Evolutionary conservation across 2,329 filamentous ascomycete genomes (phyloP).

Genomic region (Colletotrichum sp.): DNA sequence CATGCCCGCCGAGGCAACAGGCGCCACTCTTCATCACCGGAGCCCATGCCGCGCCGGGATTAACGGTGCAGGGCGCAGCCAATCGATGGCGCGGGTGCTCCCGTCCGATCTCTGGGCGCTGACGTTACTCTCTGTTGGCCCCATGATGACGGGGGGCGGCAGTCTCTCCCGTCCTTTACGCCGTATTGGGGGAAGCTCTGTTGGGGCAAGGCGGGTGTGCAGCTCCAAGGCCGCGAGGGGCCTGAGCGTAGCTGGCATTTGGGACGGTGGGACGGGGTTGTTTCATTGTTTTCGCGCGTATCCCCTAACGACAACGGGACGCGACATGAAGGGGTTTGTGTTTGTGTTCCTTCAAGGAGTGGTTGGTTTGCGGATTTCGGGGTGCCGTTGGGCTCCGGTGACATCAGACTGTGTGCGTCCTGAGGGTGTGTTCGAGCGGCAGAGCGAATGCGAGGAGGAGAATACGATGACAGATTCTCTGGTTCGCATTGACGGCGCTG

Average conservation of each 20-base stretch:
- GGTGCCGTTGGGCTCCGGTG: not conserved
- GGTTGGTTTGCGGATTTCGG: not conserved
- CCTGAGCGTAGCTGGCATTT: conserved; percentile 11
- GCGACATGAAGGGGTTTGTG: not conserved
- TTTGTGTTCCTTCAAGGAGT: not conserved
- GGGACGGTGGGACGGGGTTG: not conserved
- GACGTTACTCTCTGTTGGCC: not conserved
- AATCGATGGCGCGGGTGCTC: not conserved
- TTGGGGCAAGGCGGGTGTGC: not conserved
- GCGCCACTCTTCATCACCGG: not conserved
- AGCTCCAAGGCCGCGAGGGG: not conserved
- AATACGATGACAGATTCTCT: not conserved
- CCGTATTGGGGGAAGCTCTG: not conserved
- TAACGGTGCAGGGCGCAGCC: not conserved
- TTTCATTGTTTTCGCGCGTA: not conserved
- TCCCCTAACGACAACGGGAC: not conserved
- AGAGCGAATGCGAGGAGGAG: not conserved
- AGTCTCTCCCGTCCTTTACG: not conserved
- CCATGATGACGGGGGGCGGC: not conserved
- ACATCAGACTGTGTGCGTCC: not conserved
- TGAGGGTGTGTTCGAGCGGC: not conserved
- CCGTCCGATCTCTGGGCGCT: not conserved
- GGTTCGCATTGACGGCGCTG: not conserved
- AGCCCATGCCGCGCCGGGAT: not conserved
- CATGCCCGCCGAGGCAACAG: not conserved